These are phyloP conservation scores for Populus tremula DNA, from an alignment of 345 rosid species.

Conservation along the genomic window DNA sequence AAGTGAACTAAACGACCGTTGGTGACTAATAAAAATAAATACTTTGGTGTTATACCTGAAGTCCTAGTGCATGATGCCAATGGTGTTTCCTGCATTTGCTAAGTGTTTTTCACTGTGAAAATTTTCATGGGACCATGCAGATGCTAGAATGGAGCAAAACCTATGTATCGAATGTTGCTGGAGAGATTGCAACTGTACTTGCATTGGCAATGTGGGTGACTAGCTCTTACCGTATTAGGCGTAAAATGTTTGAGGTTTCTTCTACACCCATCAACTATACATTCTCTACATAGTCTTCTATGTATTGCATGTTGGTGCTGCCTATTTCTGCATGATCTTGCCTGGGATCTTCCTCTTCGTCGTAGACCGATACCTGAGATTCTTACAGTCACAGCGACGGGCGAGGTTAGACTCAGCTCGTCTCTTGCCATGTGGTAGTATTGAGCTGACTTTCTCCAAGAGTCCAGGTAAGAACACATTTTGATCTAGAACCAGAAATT, in stretches of 20 bases:
- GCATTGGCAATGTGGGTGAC: conserved; percentile 63
- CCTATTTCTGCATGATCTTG: conserved; percentile 47
- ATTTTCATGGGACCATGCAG: conserved; percentile 18
- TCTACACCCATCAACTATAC: conserved; percentile 22
- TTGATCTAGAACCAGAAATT: not conserved
- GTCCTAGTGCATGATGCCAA: not conserved
- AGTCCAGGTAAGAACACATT: conserved; percentile 29
- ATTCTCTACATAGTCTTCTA: conserved; percentile 53
- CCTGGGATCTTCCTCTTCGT: conserved; percentile 65
- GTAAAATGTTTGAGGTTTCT: conserved; percentile 58
- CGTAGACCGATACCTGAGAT: conserved; percentile 58
- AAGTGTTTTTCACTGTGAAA: not conserved
- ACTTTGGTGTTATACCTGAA: not conserved
- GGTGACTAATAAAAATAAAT: not conserved
- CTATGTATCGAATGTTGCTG: conserved; percentile 47
- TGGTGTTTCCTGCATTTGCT: not conserved
- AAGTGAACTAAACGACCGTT: not conserved
- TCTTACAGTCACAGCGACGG: conserved; percentile 51
- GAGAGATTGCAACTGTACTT: conserved; percentile 47
- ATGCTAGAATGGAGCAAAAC: conserved; percentile 55
- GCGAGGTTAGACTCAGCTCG: conserved; percentile 49
- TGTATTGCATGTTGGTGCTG: conserved; percentile 55
- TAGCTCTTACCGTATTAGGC: conserved; percentile 39
- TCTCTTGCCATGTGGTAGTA: conserved; percentile 40
- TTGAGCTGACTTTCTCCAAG: conserved; percentile 64